A percentile compares a stretch with the other conserved stretches of the same genome.
phyloP scores from a whole-genome alignment of 2,329 filamentous ascomycete species.

The Didymella exigua region DNA sequence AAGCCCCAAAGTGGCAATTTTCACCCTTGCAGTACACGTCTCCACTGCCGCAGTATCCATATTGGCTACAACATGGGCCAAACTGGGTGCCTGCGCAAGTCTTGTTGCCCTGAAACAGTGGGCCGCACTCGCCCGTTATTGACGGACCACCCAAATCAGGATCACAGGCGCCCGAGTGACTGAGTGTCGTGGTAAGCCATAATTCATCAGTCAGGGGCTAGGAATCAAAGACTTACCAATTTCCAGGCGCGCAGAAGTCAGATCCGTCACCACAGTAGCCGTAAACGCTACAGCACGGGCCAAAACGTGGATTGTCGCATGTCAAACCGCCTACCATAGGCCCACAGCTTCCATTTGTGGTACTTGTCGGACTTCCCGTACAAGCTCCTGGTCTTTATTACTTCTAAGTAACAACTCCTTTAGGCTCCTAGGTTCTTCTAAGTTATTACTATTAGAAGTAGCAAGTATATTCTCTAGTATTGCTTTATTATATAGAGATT shows the following conservation, averaged over 20 bases:
- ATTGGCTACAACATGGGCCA: neutral
- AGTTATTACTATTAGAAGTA: too few relatives aligned
- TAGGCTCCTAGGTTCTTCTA: too few relatives aligned
- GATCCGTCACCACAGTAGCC: neutral
- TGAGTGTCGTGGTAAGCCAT: neutral
- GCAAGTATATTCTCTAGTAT: too few relatives aligned
- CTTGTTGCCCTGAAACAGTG: neutral
- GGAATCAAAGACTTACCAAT: neutral
- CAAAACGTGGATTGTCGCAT: neutral
- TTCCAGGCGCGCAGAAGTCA: neutral
- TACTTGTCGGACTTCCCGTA: neutral
- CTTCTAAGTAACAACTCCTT: too few relatives aligned
- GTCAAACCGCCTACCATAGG: neutral
- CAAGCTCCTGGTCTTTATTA: neutral
- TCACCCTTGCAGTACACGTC: neutral
- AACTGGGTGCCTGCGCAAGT: neutral
- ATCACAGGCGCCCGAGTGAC: neutral
- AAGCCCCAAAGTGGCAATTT: neutral
- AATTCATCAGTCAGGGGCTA: neutral
- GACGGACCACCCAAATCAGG: neutral
- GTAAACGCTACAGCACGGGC: neutral
- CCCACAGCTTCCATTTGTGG: neutral
- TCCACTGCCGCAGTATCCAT: neutral
- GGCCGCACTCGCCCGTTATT: neutral
- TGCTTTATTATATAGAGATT: too few relatives aligned